Percentiles rank a stretch among this genome's conserved stretches.
These are phyloP conservation scores for Fusarium luffae DNA, from an alignment of 2,329 filamentous ascomycete species.

Conservation along the genomic window DNA sequence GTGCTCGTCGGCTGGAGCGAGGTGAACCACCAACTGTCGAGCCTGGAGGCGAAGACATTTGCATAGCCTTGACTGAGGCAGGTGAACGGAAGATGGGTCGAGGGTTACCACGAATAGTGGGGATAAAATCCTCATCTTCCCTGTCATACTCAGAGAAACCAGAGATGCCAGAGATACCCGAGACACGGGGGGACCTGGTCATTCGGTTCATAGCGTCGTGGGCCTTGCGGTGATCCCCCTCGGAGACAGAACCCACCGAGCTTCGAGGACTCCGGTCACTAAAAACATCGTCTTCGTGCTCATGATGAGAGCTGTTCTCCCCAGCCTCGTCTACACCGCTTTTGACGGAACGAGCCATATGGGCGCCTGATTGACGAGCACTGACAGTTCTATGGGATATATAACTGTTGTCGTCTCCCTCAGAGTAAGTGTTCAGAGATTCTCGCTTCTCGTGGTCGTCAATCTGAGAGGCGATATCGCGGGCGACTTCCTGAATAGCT, in stretches of 20 bases:
- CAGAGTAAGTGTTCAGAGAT: slow-evolving; percentile 41
- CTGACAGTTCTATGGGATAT: slow-evolving; percentile 42
- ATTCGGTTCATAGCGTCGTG: slow-evolving; percentile 49
- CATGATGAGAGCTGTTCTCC: slow-evolving; percentile 63
- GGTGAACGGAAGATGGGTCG: slow-evolving; percentile 76
- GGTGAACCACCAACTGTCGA: slow-evolving; percentile 67
- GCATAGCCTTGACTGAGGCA: slow-evolving; percentile 75
- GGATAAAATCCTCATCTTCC: slow-evolving; percentile 60
- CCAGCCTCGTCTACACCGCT: slow-evolving; percentile 46
- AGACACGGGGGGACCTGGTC: slow-evolving; percentile 57
- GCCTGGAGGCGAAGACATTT: slow-evolving; percentile 74
- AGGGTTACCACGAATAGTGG: slow-evolving; percentile 67
- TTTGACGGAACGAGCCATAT: slow-evolving; percentile 34
- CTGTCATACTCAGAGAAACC: slow-evolving; percentile 61
- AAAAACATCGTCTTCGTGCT: slow-evolving; percentile 67
- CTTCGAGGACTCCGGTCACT: slow-evolving; percentile 68
- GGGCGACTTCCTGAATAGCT: slow-evolving; percentile 64
- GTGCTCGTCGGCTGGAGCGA: slow-evolving; percentile 62
- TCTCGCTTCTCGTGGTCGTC: slow-evolving; percentile 50
- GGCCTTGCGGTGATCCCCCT: slow-evolving; percentile 49
- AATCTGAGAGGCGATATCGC: slow-evolving; percentile 61
- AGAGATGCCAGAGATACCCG: slow-evolving; percentile 65
- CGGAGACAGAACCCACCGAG: slow-evolving; percentile 64
- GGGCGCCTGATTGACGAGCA: slow-evolving; percentile 40
- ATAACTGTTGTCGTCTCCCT: slow-evolving; percentile 40